These are phyloP conservation scores for Globisporangium heterothallicum DNA, from an alignment of 352 stramenopile genomes.

Conservation along the genomic window DNA sequence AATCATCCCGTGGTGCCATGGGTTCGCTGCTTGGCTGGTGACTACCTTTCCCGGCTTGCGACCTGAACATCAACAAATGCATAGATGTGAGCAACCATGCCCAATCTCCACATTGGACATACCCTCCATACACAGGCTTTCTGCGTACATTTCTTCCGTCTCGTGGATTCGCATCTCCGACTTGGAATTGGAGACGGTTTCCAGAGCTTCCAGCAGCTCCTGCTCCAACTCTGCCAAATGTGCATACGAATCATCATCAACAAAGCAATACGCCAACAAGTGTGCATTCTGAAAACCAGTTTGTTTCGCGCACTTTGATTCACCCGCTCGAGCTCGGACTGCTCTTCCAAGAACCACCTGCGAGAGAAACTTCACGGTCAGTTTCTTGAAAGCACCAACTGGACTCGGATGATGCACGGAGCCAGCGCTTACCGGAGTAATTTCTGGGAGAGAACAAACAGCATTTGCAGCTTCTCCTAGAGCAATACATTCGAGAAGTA, in stretches of 20 bases:
- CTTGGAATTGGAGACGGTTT: background rate
- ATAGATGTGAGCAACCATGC: background rate
- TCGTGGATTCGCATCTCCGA: background rate
- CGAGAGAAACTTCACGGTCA: background rate
- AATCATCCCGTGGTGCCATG: background rate
- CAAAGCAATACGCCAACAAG: background rate
- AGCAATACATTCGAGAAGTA: background rate
- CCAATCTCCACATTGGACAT: background rate
- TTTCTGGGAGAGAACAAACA: conserved; percentile 35
- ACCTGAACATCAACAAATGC: background rate
- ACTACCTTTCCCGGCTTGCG: too few species aligned
- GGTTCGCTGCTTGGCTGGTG: background rate
- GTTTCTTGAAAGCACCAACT: background rate
- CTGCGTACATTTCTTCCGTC: background rate
- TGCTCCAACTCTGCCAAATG: conserved; percentile 18
- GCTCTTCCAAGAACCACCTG: conserved; percentile 27
- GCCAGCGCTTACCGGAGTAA: conserved; percentile 17
- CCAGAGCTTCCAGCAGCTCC: conserved; percentile 19
- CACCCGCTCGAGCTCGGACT: conserved; percentile 19
- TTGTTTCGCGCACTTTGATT: conserved; percentile 17
- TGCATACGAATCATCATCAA: background rate
- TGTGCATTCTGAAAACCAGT: background rate
- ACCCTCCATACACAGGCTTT: background rate
- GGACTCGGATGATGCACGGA: background rate
- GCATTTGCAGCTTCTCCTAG: conserved; percentile 36